Base-by-base conservation (phyloP, 345 rosid genomes). In the Mercurialis annua region DNA sequence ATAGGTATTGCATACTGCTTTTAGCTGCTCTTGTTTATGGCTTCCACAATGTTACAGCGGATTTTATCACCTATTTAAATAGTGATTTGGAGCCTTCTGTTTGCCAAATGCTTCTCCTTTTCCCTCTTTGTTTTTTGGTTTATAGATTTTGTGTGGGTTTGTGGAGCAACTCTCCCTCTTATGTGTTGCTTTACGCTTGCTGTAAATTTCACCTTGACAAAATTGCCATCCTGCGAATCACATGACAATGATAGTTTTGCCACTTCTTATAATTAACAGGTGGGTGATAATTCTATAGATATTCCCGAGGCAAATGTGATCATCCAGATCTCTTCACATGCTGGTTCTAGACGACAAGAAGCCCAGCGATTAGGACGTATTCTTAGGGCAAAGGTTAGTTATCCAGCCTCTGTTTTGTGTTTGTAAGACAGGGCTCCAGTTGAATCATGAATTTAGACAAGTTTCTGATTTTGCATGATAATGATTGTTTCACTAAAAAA, bases 271-370 rank as follows among this genome's bases (percentile, higher is more conserved):
- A 24, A 26, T 64, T 50, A 71, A 23, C 67, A 93, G 98, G 98
- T 94, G n/a, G 99, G 98, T 83, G 98, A 94, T 78, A 94, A 91
- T 77, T 91, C 99, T 6, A 89, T 94, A 62, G 99, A 91, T 87
- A 94, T 94, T 50, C 98, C 99, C 0, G 98, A 94, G 79, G 99
- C 99, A 53, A 94, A 91, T 78, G 99, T 94, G 63, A 91, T 94
- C 7, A 94, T 91, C 69, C 98, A 94, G 78, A 94, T 94, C 61
- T 94, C 99, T 5, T 91, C 99, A 34, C 96, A 94, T 78, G 96
- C 98, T 81, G 99, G 99, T 65, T 94, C 98, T 59, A 91, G 99
- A 69, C 92, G 96, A 76, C 99, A 94, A 80, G 99, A 91, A 82
- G 98, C 98, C 59, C 99, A 94, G 53, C 86, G 99, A 24, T 74